Evolutionary conservation across 441 rosid species (phyloP).

Genomic region (Jatropha multifida): DNA sequence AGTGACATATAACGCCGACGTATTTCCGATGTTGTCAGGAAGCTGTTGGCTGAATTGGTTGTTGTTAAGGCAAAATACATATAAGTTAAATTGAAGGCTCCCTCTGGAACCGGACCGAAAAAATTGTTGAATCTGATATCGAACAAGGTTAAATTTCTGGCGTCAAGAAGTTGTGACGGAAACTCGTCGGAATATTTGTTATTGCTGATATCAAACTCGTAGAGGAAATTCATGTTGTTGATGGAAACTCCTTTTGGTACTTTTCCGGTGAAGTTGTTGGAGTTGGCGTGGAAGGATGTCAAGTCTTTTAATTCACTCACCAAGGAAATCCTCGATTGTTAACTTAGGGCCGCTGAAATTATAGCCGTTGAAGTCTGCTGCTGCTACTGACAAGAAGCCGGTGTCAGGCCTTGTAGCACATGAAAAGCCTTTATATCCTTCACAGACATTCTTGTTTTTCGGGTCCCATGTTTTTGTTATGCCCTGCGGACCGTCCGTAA

Average conservation of each 20-base stretch:
- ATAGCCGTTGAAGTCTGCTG: conserved; percentile 42
- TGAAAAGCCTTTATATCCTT: conserved; percentile 31
- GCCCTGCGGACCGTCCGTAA: neutral
- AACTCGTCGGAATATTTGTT: conserved; percentile 35
- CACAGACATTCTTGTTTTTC: conserved; percentile 22
- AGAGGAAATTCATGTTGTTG: conserved; percentile 23
- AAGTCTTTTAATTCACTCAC: conserved; percentile 24
- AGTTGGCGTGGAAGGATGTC: conserved; percentile 50
- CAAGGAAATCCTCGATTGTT: conserved; percentile 26
- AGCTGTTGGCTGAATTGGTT: conserved; percentile 31
- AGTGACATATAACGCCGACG: conserved; percentile 42
- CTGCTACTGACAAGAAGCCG: conserved; percentile 27
- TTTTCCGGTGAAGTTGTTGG: conserved; percentile 36
- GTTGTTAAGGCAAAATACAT: conserved; percentile 51
- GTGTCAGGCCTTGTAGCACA: conserved; percentile 33
- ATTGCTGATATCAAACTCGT: conserved; percentile 56
- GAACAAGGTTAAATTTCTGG: conserved; percentile 34
- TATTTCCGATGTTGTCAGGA: conserved; percentile 40
- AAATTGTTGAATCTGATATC: conserved; percentile 49
- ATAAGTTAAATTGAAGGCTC: conserved; percentile 36
- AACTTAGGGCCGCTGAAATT: conserved; percentile 13
- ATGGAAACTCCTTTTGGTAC: conserved; percentile 13
- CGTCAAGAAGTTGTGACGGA: conserved; percentile 29
- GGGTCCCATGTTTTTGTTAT: conserved; percentile 21
- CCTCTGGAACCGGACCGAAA: conserved; percentile 28